phyloP scores from a whole-genome alignment of 2,329 filamentous ascomycete species.

The Teratosphaeria destructans region DNA sequence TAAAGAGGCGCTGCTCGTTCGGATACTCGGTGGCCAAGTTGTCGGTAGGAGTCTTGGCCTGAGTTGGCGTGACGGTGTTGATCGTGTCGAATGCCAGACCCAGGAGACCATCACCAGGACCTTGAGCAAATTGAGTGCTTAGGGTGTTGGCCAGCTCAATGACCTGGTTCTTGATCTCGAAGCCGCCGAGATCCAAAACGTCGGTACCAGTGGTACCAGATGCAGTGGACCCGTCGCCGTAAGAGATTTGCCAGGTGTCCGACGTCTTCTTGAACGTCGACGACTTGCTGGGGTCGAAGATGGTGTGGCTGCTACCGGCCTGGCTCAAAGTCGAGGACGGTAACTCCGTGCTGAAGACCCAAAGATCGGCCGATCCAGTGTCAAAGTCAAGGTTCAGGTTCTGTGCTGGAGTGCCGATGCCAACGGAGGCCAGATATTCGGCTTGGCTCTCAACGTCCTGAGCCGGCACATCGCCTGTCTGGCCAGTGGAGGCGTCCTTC shows the following conservation, averaged over 20 bases:
- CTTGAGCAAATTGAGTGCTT: slow-evolving; percentile 47
- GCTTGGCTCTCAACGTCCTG: slow-evolving; percentile 59
- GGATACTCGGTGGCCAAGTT: slow-evolving; percentile 56
- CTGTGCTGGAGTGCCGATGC: slow-evolving; percentile 56
- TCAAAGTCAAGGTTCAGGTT: slow-evolving; percentile 54
- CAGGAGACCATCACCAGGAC: slow-evolving; percentile 53
- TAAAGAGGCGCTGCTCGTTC: slow-evolving; percentile 48
- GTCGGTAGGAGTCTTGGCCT: slow-evolving; percentile 53
- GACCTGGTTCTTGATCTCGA: slow-evolving; percentile 14
- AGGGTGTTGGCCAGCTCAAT: slow-evolving; percentile 54
- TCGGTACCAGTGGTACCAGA: slow-evolving; percentile 57
- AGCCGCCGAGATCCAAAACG: slow-evolving; percentile 38
- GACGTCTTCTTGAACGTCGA: slow-evolving; percentile 44
- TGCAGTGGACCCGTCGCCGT: slow-evolving; percentile 58
- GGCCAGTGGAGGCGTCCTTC: slow-evolving; percentile 21
- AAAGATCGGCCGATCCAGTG: slow-evolving; percentile 60
- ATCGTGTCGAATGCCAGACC: slow-evolving; percentile 51
- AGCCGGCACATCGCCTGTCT: slow-evolving; percentile 19
- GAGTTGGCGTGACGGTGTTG: slow-evolving; percentile 34
- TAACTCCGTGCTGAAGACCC: slow-evolving; percentile 41
- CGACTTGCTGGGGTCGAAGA: slow-evolving; percentile 53
- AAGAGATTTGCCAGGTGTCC: slow-evolving; percentile 54
- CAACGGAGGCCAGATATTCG: slow-evolving; percentile 53
- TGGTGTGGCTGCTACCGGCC: slow-evolving; percentile 30
- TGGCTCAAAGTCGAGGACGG: slow-evolving; percentile 11